Percentiles rank a stretch among this genome's conserved stretches.
Conservation (phyloP, 371 early-diverging fungal genomes). For the Rhizopus sp. region DNA sequence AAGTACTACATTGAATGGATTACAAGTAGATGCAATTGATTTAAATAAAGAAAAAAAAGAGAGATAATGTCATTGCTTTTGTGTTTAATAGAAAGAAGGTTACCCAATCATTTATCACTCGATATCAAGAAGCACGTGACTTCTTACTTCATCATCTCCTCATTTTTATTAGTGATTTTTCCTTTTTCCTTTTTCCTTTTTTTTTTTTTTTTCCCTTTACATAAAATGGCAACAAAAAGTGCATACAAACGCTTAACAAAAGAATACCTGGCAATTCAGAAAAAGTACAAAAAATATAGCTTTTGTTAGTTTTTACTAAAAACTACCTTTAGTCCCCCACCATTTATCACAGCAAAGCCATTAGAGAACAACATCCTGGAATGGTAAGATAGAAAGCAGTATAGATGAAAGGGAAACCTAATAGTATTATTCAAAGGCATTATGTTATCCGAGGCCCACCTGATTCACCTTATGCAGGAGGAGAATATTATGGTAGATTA, state of each 20-base stretch:
- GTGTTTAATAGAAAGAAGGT: no score
- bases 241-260: constrained; percentile 88
- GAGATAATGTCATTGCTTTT: background rate
- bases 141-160: constrained; percentile 2
- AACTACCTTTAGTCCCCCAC: constrained; percentile 54
- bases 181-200: constrained; percentile 3
- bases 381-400: constrained; percentile 63
- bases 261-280: constrained; percentile 84
- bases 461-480: constrained; percentile 89
- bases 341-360: constrained; percentile 86
- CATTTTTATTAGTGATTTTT: constrained; percentile 9
- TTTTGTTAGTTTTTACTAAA: background rate
- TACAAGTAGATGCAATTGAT: constrained; percentile 25
- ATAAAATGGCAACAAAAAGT: constrained; percentile 86
- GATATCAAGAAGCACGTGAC: background rate
- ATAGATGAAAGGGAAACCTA: background rate
- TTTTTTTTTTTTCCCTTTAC: constrained; percentile 1
- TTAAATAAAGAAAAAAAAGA: background rate
- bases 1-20: constrained; percentile 59
- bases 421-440: constrained; percentile 63
- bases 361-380: constrained; percentile 93
- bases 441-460: constrained; percentile 94
- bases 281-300: constrained; percentile 36
- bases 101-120: background rate
- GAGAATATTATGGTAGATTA: constrained; percentile 94